Evolutionary conservation across 331 rosid species (phyloP), one percentile per base, ranked within the genome.

Genomic region (Phaseolus coccineus): DNA sequence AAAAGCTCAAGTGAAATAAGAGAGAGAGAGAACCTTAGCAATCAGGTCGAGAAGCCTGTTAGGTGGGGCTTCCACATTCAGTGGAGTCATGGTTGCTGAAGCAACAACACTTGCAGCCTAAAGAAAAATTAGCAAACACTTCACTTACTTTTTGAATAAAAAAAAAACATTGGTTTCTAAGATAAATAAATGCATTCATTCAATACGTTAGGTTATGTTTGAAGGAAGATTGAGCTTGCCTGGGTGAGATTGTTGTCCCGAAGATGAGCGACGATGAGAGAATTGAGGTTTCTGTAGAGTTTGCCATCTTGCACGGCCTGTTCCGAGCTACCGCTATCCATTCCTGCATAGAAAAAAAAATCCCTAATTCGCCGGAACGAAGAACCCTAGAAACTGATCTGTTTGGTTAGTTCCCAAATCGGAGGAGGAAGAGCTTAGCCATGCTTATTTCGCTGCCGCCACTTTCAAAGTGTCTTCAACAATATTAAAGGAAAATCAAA

Each of bases 51-150:
- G 85, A 84, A 94, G 98, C 86, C 46, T 89, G 64, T 89, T 92
- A 30, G 90, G 86, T 0, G 91, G 91, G 48, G 78, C 87, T 71
- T 91, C 90, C 6, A 85, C 95, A 80, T 87, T 87, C 73, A 94
- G 72, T 0, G 97, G 92, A 64, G 95, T 92, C 97, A 88, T 89
- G 33, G 97, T 92, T 39, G 97, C 94, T 0, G 92, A 85, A 85
- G 97, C 98, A 79, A 87, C 98, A 4, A 88, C 92, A 80, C 83
- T 89, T 57, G 98, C 97, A 84, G 97, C 97, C 97, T 94, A 77
- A 33, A 55, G 10, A 44, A 59, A 65, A 42, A 5, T n/a, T 13
- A 4, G 35, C 1, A n/a, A 71, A 0, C 31, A 51, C 16, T 50
- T 27, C 5, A 22, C 22, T 19, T 19, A 10, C 5, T 12, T 69